Percentiles rank a stretch among this genome's conserved stretches.
Conservation (phyloP, 306 rosid species). For the Lupinus albus region DNA sequence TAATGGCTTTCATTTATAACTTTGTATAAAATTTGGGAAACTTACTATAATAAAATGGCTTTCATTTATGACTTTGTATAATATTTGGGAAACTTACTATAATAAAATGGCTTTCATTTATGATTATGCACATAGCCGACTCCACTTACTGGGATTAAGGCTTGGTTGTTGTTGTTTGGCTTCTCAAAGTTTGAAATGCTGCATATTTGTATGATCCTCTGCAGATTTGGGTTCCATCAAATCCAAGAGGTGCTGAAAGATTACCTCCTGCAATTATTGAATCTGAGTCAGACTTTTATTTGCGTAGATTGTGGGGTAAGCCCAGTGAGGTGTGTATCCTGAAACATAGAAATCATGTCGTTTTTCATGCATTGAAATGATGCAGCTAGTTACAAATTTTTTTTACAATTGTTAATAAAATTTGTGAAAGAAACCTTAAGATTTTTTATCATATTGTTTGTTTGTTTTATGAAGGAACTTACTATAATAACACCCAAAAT, state of each 20-base stretch:
- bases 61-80: neutral
- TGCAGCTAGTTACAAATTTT: slow-evolving; percentile 15
- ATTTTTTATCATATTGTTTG: slow-evolving; percentile 26
- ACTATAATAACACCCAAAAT: neutral
- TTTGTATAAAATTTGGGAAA: slow-evolving; percentile 13
- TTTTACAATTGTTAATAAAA: slow-evolving; percentile 14
- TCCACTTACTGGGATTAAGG: too few relatives aligned
- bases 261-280: slow-evolving; percentile 78
- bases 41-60: too few relatives aligned
- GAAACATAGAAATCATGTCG: slow-evolving; percentile 27
- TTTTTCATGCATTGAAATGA: slow-evolving; percentile 6
- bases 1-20: neutral
- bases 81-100: too few relatives aligned
- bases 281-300: slow-evolving; percentile 81
- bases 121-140: too few relatives aligned
- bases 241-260: slow-evolving; percentile 95
- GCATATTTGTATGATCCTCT: slow-evolving; percentile 36
- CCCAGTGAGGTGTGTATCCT: slow-evolving; percentile 79
- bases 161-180: too few relatives aligned
- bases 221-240: slow-evolving; percentile 95
- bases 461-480: slow-evolving; percentile 25
- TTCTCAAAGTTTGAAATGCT: slow-evolving; percentile 16
- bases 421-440: neutral
- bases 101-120: too few relatives aligned
- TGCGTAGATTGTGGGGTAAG: slow-evolving; percentile 92